Evolutionary conservation across 2,329 filamentous ascomycete genomes (phyloP).

Genomic region (Penicillium sclerotiorum): DNA sequence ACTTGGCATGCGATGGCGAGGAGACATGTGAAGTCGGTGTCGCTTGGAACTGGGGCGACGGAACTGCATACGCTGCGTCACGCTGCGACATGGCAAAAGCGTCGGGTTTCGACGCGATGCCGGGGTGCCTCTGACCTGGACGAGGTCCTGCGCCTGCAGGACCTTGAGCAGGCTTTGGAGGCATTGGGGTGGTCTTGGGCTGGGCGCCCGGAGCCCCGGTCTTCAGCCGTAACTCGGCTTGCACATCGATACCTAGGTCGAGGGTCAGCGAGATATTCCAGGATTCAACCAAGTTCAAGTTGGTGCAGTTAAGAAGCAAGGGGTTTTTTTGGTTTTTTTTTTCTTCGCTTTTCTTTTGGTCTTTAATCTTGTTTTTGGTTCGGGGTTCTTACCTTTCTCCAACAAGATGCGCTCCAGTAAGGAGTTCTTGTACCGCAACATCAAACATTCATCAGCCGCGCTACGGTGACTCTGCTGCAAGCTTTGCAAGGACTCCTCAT

Average conservation of each 20-base stretch:
- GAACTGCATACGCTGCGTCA: conserved; percentile 43
- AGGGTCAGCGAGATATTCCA: conserved; percentile 9
- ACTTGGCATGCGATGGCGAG: conserved; percentile 65
- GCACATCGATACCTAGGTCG: conserved; percentile 83
- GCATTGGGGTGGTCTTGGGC: conserved; percentile 67
- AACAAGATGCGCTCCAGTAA: conserved; percentile 91
- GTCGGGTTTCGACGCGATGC: conserved; percentile 71
- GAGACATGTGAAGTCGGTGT: conserved; percentile 79
- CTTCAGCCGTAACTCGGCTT: conserved; percentile 91
- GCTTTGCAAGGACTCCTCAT: conserved; percentile 90
- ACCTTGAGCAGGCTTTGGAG: conserved; percentile 73
- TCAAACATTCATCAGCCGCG: conserved; percentile 93
- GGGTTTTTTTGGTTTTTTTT: neutral
- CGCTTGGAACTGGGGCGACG: conserved; percentile 74
- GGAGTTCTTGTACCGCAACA: conserved; percentile 98
- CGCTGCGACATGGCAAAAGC: conserved; percentile 54
- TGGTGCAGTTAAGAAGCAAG: neutral
- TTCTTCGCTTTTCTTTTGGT: neutral
- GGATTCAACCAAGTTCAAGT: neutral
- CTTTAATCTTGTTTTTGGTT: too few relatives aligned
- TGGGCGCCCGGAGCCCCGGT: conserved; percentile 76
- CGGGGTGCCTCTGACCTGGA: conserved; percentile 71
- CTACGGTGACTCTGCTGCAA: conserved; percentile 92
- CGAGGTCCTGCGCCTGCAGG: conserved; percentile 76
- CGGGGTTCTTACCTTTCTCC: conserved; percentile 85